Evolutionary conservation across 441 rosid species (phyloP), one percentile per base, ranked within the genome.

Genomic region (Adansonia madagascariensis): DNA sequence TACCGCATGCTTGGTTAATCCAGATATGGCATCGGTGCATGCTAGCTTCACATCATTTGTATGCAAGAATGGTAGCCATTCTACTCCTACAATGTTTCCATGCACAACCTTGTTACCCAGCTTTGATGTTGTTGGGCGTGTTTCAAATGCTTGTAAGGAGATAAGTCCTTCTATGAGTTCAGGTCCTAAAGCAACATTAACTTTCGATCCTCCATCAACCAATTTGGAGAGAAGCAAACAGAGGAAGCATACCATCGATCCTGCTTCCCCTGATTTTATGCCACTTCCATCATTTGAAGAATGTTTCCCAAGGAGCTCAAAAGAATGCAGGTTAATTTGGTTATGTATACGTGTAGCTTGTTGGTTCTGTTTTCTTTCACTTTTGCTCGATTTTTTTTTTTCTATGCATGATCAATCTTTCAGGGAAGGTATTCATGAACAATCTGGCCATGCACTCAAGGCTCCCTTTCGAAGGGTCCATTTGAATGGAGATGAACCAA

Each of bases 281-380:
- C 91, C 97, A 0, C 91, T 94, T 63, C 98, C 98, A 9, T 90
- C 99, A 55, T 96, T 96, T 66, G 88, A 94, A 65, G 83, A 94
- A 81, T 96, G 99, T 52, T 96, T 96, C 73, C 98, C 99, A 2
- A 91, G 84, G 77, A 94, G 99, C 91, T 84, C 98, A 9, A 96
- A 94, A 79, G 94, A 92, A 64, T 55, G 77, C 84, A 85, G 82
- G 98, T 75, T 53, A 27, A 31, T 12, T 71, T 22, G 65, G 44
- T 44, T 75, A 24, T 55, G 12, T 77, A 24, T 44, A 15, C 39
- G 39, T 71, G 31, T 0, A 35, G 17, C 31, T 75, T 53, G 74
- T 20, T 77, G 75, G 10, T 74, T 27, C 39, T 56, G 4, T 65
- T 80, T 60, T 14, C 7, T 43, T 71, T 50, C 49, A 39, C 3